Evolutionary conservation across 441 rosid species (phyloP).

Genomic region (Theobroma grandiflorum): DNA sequence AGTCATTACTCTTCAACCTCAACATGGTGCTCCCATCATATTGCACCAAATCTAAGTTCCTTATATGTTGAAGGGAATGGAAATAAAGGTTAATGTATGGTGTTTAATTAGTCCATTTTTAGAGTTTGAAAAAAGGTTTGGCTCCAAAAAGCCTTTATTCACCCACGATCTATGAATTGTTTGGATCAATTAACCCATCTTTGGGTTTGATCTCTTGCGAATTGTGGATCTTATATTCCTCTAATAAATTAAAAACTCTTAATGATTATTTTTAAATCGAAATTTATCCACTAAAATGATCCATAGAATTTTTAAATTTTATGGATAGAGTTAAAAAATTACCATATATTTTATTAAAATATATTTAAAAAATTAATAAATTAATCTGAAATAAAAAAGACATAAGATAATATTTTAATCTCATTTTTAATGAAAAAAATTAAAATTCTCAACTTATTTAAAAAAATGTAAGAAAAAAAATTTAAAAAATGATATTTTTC

Average conservation of each 20-base stretch:
- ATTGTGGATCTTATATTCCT: background rate
- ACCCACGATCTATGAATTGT: background rate
- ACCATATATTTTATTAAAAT: too few species aligned
- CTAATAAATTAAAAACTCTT: background rate
- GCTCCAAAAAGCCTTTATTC: background rate
- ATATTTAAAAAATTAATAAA: too few species aligned
- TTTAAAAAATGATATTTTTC: background rate
- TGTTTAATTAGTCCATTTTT: too few species aligned
- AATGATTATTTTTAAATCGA: too few species aligned
- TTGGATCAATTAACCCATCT: background rate
- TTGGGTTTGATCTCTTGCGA: background rate
- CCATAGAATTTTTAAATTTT: too few species aligned
- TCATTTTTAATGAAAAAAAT: background rate
- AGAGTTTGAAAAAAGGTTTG: too few species aligned
- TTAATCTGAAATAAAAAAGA: too few species aligned
- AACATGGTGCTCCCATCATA: constrained; percentile 47
- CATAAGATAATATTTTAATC: too few species aligned
- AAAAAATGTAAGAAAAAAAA: background rate
- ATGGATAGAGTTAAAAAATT: too few species aligned
- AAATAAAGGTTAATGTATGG: too few species aligned
- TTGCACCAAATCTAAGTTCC: constrained; percentile 30
- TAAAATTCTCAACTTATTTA: background rate
- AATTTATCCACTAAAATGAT: too few species aligned
- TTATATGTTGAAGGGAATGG: too few species aligned
- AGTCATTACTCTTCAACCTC: constrained; percentile 43